These are phyloP conservation scores for Leccinum fuscescens DNA, from an alignment of 1,284 basidiomycete genomes.

Conservation along the genomic window DNA sequence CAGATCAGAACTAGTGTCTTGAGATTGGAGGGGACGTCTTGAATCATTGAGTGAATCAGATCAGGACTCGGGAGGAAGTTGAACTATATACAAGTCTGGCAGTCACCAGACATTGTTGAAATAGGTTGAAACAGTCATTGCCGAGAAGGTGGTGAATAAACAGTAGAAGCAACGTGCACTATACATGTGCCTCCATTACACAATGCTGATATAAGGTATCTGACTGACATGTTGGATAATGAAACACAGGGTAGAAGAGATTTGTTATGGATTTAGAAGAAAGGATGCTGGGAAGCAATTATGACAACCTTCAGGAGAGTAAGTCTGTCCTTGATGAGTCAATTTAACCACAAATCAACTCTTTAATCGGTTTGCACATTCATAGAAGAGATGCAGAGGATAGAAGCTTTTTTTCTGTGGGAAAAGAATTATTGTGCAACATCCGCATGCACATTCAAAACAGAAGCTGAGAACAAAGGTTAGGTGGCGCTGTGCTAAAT, in stretches of 20 bases:
- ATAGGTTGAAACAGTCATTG: too few relatives aligned
- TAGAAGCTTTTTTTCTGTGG: background rate
- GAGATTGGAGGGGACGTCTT: too few relatives aligned
- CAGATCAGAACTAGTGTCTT: too few relatives aligned
- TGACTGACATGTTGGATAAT: constrained; percentile 1
- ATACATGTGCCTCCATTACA: background rate
- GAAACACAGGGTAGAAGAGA: background rate
- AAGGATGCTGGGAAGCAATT: too few relatives aligned
- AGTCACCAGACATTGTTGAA: too few relatives aligned
- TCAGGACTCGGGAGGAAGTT: too few relatives aligned
- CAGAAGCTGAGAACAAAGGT: background rate
- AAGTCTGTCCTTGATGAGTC: background rate
- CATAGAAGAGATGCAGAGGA: background rate
- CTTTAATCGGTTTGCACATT: background rate
- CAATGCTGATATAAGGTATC: background rate
- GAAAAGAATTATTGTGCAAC: background rate
- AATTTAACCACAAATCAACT: too few relatives aligned
- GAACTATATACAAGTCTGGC: too few relatives aligned
- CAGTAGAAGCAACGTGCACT: too few relatives aligned
- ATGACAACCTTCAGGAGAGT: background rate
- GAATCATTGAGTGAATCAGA: too few relatives aligned
- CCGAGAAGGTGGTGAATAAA: too few relatives aligned
- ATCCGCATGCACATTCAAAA: background rate
- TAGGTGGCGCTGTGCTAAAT: background rate
- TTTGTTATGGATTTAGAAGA: constrained; percentile 4